Evolutionary conservation across 306 rosid species (phyloP).

Genomic region (Cucurbita ficifolia): DNA sequence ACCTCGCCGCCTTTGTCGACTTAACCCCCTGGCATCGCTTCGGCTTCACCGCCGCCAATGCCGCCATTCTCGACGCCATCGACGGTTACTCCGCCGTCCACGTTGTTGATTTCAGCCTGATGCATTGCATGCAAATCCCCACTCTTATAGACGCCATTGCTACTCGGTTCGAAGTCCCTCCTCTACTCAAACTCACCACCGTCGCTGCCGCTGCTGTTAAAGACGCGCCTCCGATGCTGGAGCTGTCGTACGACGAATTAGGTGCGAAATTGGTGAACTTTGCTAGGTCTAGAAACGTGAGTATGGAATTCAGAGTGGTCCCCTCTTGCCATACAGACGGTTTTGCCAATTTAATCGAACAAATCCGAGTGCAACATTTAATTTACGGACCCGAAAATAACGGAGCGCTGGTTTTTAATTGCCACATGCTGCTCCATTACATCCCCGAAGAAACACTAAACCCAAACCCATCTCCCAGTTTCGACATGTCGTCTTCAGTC

Average conservation of each 20-base stretch:
- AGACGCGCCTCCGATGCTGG: constrained; percentile 52
- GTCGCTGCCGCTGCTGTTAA: constrained; percentile 17
- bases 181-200: constrained; percentile 59
- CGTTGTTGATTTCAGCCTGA: constrained; percentile 57
- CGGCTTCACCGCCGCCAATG: constrained; percentile 76
- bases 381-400: constrained; percentile 19
- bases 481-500: constrained; percentile 12
- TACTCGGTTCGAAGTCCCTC: constrained; percentile 45
- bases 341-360: constrained; percentile 44
- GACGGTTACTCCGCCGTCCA: constrained; percentile 61
- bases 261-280: constrained; percentile 59
- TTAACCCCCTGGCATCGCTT: constrained; percentile 86
- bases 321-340: constrained; percentile 52
- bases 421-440: constrained; percentile 89
- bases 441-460: constrained; percentile 55
- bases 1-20: constrained; percentile 76
- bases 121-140: constrained; percentile 97
- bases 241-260: constrained; percentile 56
- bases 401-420: constrained; percentile 62
- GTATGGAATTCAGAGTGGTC: constrained; percentile 51
- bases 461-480: constrained; percentile 3
- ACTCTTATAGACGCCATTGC: constrained; percentile 79
- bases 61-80: constrained; percentile 56
- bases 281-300: constrained; percentile 49
- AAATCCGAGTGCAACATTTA: constrained; percentile 47